Conservation (phyloP, 306 rosid genomes). For the Erythrophleum fordii region DNA sequence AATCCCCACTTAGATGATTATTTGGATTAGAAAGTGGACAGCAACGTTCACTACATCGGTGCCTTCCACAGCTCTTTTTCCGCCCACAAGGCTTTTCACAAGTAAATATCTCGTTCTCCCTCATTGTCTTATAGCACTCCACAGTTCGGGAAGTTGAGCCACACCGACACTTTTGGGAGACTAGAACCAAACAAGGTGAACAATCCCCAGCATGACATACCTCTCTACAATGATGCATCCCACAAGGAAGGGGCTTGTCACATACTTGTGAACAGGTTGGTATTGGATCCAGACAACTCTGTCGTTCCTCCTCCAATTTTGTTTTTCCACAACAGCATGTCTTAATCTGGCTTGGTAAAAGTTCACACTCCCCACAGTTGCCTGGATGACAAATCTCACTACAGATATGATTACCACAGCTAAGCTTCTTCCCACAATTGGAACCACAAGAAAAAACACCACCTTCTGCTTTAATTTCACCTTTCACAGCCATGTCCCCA, state of each 20-base stretch:
- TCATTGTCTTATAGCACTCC: slow-evolving; percentile 71
- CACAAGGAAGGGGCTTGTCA: slow-evolving; percentile 65
- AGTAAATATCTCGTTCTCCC: slow-evolving; percentile 56
- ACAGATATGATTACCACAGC: slow-evolving; percentile 82
- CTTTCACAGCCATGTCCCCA: slow-evolving; percentile 79
- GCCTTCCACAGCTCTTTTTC: slow-evolving; percentile 95
- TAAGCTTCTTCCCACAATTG: slow-evolving; percentile 63
- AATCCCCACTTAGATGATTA: slow-evolving; percentile 48
- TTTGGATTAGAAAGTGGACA: slow-evolving; percentile 72
- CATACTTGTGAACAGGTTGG: slow-evolving; percentile 82
- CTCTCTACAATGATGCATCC: slow-evolving; percentile 67
- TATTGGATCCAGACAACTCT: slow-evolving; percentile 81
- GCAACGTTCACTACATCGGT: slow-evolving; percentile 85
- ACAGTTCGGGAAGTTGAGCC: slow-evolving; percentile 69
- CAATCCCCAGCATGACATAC: slow-evolving; percentile 82
- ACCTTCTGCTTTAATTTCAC: slow-evolving; percentile 64
- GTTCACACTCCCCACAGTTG: slow-evolving; percentile 66
- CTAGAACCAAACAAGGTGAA: slow-evolving; percentile 71
- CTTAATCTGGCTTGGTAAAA: slow-evolving; percentile 67
- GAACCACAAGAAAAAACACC: slow-evolving; percentile 81
- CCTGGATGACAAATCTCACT: slow-evolving; percentile 81
- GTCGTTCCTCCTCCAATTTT: slow-evolving; percentile 65
- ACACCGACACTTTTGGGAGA: slow-evolving; percentile 84
- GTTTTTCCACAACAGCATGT: slow-evolving; percentile 91
- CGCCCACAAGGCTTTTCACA: slow-evolving; percentile 87